phyloP scores from a whole-genome alignment of 371 early-diverging fungal species.

The Chytridium lagenaria region DNA sequence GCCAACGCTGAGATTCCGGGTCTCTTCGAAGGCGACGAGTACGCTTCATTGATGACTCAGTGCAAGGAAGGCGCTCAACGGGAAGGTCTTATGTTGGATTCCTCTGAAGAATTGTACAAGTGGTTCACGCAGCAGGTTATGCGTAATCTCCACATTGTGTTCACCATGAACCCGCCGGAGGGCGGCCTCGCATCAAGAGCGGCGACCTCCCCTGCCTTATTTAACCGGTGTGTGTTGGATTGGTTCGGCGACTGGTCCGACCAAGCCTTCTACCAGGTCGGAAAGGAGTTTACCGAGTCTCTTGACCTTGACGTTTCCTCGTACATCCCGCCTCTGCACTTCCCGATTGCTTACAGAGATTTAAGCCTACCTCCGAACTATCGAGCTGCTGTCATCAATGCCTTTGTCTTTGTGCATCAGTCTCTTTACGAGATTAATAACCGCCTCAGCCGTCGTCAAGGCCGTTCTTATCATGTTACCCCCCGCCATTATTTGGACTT shows the following conservation, averaged over 20 bases:
- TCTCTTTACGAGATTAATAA: constrained; percentile 87
- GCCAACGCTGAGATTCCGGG: constrained; percentile 99
- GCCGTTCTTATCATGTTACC: constrained; percentile 85
- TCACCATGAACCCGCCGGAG: constrained; percentile 99
- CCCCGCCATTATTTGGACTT: constrained; percentile 98
- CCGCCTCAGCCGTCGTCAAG: constrained; percentile 81
- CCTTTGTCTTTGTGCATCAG: constrained; percentile 91
- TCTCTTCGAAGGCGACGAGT: constrained; percentile 98
- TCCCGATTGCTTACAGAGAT: constrained; percentile 83
- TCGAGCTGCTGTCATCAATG: constrained; percentile 87
- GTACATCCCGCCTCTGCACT: constrained; percentile 63
- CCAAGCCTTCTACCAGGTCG: constrained; percentile 97
- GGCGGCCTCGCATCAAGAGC: constrained; percentile 92
- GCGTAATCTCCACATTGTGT: constrained; percentile 97
- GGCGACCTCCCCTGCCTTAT: constrained; percentile 97
- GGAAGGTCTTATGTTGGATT: constrained; percentile 93
- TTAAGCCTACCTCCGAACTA: constrained; percentile 77
- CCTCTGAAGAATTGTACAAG: constrained; percentile 93
- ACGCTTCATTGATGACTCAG: constrained; percentile 86
- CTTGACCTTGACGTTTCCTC: constrained; percentile 84
- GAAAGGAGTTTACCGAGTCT: constrained; percentile 89
- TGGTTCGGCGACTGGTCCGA: constrained; percentile 99
- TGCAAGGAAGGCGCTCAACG: constrained; percentile 95
- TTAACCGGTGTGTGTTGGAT: constrained; percentile 99
- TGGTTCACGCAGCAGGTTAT: constrained; percentile 98